These are phyloP conservation scores for Verticillium longisporum DNA, from an alignment of 2,329 filamentous ascomycete species.

Conservation along the genomic window DNA sequence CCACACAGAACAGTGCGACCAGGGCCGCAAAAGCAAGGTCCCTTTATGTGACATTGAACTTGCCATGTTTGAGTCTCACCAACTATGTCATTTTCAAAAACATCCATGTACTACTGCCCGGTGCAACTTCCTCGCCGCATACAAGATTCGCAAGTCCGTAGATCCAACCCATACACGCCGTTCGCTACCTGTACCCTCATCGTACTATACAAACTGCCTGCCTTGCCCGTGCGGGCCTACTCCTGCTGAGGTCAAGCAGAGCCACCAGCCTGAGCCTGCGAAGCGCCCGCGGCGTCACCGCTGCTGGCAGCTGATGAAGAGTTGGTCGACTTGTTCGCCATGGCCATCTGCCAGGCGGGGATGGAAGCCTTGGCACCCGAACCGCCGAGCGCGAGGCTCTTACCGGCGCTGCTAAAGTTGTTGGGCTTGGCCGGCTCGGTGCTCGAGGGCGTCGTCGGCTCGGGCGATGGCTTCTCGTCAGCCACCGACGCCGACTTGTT, in stretches of 20 bases:
- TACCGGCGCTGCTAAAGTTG: conserved; percentile 13
- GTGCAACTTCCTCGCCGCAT: neutral
- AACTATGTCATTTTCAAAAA: neutral
- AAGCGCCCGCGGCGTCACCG: conserved; percentile 10
- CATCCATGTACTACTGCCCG: neutral
- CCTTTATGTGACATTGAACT: too few species aligned
- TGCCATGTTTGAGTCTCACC: neutral
- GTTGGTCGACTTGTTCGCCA: conserved; percentile 44
- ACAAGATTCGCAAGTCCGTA: neutral
- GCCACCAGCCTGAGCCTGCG: conserved; percentile 5
- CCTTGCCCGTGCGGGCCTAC: neutral
- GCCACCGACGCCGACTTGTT: neutral
- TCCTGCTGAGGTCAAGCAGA: neutral
- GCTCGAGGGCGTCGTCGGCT: conserved; percentile 1
- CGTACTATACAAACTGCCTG: neutral
- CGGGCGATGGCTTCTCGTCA: neutral
- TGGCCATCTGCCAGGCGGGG: conserved; percentile 73
- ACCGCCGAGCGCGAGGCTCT: conserved; percentile 23
- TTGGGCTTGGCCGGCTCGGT: conserved; percentile 16
- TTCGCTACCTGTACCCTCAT: neutral
- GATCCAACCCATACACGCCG: neutral
- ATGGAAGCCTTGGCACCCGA: conserved; percentile 58
- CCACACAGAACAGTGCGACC: too few species aligned
- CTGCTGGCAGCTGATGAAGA: conserved; percentile 18
- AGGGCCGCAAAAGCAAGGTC: too few species aligned